Conservation (phyloP, 192 early-diverging fungal genomes). For the Tieghemiomyces parasiticus region DNA sequence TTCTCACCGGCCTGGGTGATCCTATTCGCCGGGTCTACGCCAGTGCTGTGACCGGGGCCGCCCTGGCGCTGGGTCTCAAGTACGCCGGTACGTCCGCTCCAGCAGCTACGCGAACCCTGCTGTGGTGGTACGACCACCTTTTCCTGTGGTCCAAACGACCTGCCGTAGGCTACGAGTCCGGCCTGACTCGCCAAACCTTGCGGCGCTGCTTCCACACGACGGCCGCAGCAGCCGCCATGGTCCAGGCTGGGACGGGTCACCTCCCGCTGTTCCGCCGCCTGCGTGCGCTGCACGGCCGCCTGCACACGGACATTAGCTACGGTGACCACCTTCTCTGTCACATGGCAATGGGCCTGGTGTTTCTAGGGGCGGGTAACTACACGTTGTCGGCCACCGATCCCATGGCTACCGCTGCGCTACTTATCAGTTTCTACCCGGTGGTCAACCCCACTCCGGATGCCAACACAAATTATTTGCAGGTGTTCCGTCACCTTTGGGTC, state of each 20-base stretch:
- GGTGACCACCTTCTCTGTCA: constrained; percentile 54
- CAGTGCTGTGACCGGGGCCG: not conserved
- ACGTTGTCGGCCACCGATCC: constrained; percentile 48
- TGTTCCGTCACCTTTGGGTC: constrained; percentile 66
- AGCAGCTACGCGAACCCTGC: not conserved
- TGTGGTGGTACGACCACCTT: constrained; percentile 20
- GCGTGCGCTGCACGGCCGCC: constrained; percentile 26
- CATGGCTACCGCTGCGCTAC: constrained; percentile 42
- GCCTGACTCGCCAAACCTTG: constrained; percentile 14
- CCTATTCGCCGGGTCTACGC: not conserved
- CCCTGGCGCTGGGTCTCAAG: constrained; percentile 8
- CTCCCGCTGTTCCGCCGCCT: constrained; percentile 36
- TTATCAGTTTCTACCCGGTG: constrained; percentile 53
- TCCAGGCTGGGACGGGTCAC: constrained; percentile 60
- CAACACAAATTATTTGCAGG: constrained; percentile 56
- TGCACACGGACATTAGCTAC: constrained; percentile 35
- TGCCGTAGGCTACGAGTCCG: constrained; percentile 28
- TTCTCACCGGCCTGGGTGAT: not conserved
- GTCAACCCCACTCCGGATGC: constrained; percentile 37
- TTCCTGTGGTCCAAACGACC: constrained; percentile 32
- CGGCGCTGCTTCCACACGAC: constrained; percentile 41
- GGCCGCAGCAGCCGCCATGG: constrained; percentile 31
- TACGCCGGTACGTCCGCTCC: not conserved
- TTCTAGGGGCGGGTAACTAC: constrained; percentile 50
- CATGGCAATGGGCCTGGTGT: constrained; percentile 67